Evolutionary conservation across 148 eudicot genomes (phyloP).

Genomic region (Rhododendron ovatum): DNA sequence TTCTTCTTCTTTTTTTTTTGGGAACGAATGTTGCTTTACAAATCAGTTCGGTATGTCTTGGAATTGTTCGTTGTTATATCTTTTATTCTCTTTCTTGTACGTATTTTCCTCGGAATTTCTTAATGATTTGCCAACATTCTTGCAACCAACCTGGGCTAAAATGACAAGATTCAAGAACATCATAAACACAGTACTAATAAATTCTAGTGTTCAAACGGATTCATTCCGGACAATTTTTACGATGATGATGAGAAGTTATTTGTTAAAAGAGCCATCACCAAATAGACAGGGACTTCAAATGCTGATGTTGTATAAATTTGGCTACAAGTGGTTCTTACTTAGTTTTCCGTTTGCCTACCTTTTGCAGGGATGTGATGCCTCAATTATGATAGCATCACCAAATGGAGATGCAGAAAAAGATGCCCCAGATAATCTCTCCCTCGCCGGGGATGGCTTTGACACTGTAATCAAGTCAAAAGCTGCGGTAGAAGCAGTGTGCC

Average conservation of each 20-base stretch:
- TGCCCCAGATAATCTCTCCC: slow-evolving; percentile 52
- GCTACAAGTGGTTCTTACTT: not conserved
- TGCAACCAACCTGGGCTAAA: not conserved
- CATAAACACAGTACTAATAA: not conserved
- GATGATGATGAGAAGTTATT: not conserved
- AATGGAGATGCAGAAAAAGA: slow-evolving; percentile 65
- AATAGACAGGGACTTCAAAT: not conserved
- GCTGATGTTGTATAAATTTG: not conserved
- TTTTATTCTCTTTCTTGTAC: not conserved
- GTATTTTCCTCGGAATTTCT: not conserved
- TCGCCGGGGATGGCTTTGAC: slow-evolving; percentile 86
- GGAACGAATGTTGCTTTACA: no score
- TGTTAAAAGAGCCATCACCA: not conserved
- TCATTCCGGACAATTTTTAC: not conserved
- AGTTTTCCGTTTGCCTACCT: not conserved
- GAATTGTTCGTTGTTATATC: not conserved
- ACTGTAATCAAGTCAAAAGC: slow-evolving; percentile 62
- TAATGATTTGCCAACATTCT: not conserved
- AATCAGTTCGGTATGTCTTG: not conserved
- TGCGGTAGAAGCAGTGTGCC: slow-evolving; percentile 73
- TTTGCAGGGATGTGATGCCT: slow-evolving; percentile 49
- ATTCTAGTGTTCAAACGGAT: not conserved
- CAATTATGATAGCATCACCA: slow-evolving; percentile 59
- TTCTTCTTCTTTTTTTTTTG: no score
- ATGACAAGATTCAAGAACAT: not conserved